Evolutionary conservation across 345 rosid genomes (phyloP), one percentile per base, ranked within the genome.

Genomic region (Pugionium cornutum): DNA sequence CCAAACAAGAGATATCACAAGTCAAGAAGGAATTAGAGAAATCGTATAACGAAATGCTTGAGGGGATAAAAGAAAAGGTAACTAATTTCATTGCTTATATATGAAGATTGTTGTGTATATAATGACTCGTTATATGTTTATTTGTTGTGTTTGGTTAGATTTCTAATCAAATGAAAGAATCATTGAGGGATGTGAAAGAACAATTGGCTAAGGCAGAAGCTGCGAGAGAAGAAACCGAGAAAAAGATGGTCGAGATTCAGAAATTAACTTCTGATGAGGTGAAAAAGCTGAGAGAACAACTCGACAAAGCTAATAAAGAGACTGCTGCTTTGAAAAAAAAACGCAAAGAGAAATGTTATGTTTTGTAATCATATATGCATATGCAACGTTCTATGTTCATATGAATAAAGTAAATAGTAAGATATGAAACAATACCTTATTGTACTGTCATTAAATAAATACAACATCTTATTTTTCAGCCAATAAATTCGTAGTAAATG

Each of bases 221-320:
- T 4, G 70, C 65, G 0, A 64, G 70, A 57, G 65, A 28, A 0
- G 70, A 64, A 48, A 9, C 70, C 3, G 39, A 40, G 65, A 71
- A 64, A 56, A 71, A 49, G 53, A 41, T 71, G 65, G 11, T 4
- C 4, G 59, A 71, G 9, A 33, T 49, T 10, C 65, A 71, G 9
- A 56, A 71, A 18, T 46, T 71, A 9, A 49, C 75, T 64, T 32
- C 69, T 64, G 75, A 71, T 56, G 75, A 71, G 65, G 48, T 71
- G 41, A 71, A 33, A n/a, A 63, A 26, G 64, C 75, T 71, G 0
- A 71, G 70, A 71, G 70, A 71, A 53, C 59, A 71, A 71, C 75
- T 71, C 7, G 64, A 50, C 53, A 56, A 71, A 8, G 75, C 75
- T 57, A 70, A 64, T 65, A 64, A 34, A 41, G 65, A 72, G 18